These are phyloP conservation scores for Rossbeevera mucosa DNA, from an alignment of 768 basidiomycete species.

Conservation along the genomic window DNA sequence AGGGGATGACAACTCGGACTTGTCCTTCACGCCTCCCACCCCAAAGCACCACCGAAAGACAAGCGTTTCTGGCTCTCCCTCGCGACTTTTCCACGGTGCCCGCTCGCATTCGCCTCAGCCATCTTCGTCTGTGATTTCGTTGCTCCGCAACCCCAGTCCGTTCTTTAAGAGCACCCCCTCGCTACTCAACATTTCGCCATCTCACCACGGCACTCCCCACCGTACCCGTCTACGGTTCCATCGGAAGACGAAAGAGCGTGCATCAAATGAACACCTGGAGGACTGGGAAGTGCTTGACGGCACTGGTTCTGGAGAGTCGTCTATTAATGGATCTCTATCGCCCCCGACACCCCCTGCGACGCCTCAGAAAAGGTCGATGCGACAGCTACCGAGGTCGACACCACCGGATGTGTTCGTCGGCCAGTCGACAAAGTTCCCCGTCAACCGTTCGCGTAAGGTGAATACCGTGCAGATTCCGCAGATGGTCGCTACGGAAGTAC, in stretches of 20 bases:
- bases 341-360: conserved; percentile 20
- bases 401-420: conserved; percentile 13
- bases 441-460: conserved; percentile 22
- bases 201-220: conserved; percentile 27
- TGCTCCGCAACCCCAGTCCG: conserved; percentile 32
- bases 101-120: conserved; percentile 32
- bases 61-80: conserved; percentile 29
- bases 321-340: conserved; percentile 18
- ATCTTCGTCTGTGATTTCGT: conserved; percentile 32
- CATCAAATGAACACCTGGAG: conserved; percentile 30
- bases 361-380: conserved; percentile 14
- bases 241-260: conserved; percentile 33
- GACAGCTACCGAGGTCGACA: conserved; percentile 13
- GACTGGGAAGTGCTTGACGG: conserved; percentile 33
- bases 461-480: conserved; percentile 24
- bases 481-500: conserved; percentile 10
- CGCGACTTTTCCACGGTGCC: conserved; percentile 26
- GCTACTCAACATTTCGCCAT: conserved; percentile 28
- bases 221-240: conserved; percentile 32
- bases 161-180: conserved; percentile 34
- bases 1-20: conserved; percentile 27
- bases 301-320: conserved; percentile 25
- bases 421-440: conserved; percentile 5
- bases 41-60: conserved; percentile 31
- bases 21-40: conserved; percentile 30